Evolutionary conservation across 768 basidiomycete species (phyloP), one percentile per base, ranked within the genome.

Genomic region (Rhodocollybia butyracea): DNA sequence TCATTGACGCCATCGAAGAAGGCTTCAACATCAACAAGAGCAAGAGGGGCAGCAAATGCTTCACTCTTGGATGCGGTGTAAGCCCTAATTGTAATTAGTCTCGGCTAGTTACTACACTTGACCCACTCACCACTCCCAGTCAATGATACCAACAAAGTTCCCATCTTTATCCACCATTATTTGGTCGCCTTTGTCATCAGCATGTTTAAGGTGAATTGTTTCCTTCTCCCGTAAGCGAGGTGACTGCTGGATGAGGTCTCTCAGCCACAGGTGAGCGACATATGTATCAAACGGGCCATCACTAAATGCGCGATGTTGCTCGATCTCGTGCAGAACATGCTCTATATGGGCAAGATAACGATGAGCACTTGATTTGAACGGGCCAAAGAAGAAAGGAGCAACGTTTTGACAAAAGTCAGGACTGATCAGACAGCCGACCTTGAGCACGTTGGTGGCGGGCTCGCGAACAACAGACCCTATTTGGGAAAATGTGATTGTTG

Each of bases 101-200:
- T 45, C 22, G 22, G 26, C 26, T 4, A 22, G 19, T 5, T 1
- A 24, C 42, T 34, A 34, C 7, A 34, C 7, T 34, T 34, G 40
- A 19, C 5, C 21, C 42, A 45, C 21, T 27, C 7, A 45, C 54
- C 40, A 64, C 52, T 68, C 68, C 68, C 68, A 69, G 46, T 69
- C 62, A 36, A 69, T 63, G 32, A 64, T 52, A 26, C 61, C 56
- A 1, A 53, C 41, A 15, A 64, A 48, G n/a, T 63, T 51, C 30
- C 52, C 56, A 8, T 63, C 52, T 12, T 58, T 47, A 31, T 64
- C 58, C 12, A 63, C 51, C 41, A 69, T 45, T n/a, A 63, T 47
- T 29, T 68, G 61, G 50, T 66, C 63, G 19, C 60, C 60, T 41
- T 62, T 64, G 29, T 64, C 60, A 31, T 69, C 61, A 38, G 51